Evolutionary conservation across 345 rosid genomes (phyloP), one percentile per base, ranked within the genome.

Genomic region (Pistacia atlantica): DNA sequence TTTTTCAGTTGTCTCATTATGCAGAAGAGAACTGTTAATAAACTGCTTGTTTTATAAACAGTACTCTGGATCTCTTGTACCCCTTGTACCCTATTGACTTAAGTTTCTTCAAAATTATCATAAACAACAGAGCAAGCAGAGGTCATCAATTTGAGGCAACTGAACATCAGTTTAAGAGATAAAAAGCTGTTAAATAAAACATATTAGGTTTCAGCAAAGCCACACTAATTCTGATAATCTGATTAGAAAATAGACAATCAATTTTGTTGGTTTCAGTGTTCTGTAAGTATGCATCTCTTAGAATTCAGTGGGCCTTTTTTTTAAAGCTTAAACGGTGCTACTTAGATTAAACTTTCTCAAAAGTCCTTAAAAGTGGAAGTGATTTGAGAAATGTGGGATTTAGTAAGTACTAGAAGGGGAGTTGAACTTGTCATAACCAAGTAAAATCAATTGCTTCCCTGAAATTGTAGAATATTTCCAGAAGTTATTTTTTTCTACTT

Each of bases 1-100:
- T 49, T 35, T 75, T n/a, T 55, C 28, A 25, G 51, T 31, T 75
- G 56, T 37, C 71, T 33, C 6, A 25, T 79, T 48, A 48, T 54
- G 58, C 33, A 59, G 20, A 51, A 60, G 69, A 63, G 13, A 69
- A 56, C 48, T 45, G 57, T 28, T 52, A 28, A 33, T 65, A 14
- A 59, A 28, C 64, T 65, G 11, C 48, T 58, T 67, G 63, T 33
- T 58, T 45, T 46, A 62, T 45, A 37, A 46, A 49, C 1, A 8
- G 54, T 73, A 7, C 48, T 58, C 38, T 6, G 16, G 33, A 71
- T 25, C 37, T 38, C 51, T 11, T 12, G 16, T 55, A 45, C 2
- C 58, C 59, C 42, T 46, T 48, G 33, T 60, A 13, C 57, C 67
- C 16, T 12, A 2, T 62, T 60, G 58, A 61, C 22, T 11, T 46